These are phyloP conservation scores for Solanum etuberosum DNA, from an alignment of 257 asterid species.

Conservation along the genomic window DNA sequence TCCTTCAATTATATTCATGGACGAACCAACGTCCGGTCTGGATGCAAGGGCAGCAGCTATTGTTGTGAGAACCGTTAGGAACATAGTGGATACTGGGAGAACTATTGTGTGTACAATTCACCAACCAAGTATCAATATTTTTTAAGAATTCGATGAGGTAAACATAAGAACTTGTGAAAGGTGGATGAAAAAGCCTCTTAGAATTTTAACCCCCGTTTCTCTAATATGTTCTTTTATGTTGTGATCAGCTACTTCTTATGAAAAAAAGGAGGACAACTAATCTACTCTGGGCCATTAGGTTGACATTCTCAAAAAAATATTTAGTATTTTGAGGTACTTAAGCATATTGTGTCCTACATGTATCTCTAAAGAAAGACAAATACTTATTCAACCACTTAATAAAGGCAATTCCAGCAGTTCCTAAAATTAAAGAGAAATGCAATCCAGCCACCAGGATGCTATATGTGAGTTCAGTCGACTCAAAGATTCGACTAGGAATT, in stretches of 20 bases:
- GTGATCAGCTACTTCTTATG: conserved; percentile 47
- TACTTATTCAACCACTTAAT: neutral
- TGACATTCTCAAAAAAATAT: conserved; percentile 25
- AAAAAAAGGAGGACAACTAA: conserved; percentile 63
- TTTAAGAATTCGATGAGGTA: conserved; percentile 70
- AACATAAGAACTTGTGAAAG: neutral
- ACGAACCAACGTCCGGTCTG: conserved; percentile 65
- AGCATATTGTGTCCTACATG: neutral
- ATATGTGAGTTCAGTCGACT: too few species aligned
- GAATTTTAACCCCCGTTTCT: neutral
- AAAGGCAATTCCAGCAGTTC: conserved; percentile 19
- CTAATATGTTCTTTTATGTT: neutral
- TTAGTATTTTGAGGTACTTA: conserved; percentile 53
- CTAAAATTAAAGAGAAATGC: conserved; percentile 56
- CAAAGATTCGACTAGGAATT: neutral
- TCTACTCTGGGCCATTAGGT: too few species aligned
- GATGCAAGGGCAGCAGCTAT: conserved; percentile 77
- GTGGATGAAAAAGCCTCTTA: neutral
- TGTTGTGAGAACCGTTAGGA: conserved; percentile 57
- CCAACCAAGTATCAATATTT: conserved; percentile 66
- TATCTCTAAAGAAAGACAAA: neutral
- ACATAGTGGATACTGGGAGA: conserved; percentile 18
- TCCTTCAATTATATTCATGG: conserved; percentile 37
- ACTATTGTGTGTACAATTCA: conserved; percentile 77
- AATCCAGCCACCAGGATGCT: conserved; percentile 63